These are phyloP conservation scores for Termitomyces sp. DNA, from an alignment of 768 basidiomycete species.

Conservation along the genomic window DNA sequence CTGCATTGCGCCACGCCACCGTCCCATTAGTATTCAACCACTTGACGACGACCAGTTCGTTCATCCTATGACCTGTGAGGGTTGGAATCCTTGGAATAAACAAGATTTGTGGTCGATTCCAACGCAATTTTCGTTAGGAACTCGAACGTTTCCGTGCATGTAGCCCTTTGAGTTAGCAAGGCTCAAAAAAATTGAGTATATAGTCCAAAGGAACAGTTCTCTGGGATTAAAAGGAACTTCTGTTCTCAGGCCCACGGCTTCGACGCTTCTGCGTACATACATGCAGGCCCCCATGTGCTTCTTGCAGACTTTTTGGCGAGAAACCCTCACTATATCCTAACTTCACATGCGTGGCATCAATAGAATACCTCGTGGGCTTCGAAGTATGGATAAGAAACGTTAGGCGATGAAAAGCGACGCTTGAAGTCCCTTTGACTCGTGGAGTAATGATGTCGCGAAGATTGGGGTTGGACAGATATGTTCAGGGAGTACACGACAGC, in stretches of 20 bases:
- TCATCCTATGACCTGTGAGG: neutral
- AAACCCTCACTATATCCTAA: neutral
- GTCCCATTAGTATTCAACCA: neutral
- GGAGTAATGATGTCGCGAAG: neutral
- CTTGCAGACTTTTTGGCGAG: too few species aligned
- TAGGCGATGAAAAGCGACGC: neutral
- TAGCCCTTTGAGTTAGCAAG: neutral
- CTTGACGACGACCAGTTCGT: too few species aligned
- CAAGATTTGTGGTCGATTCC: neutral
- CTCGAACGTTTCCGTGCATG: neutral
- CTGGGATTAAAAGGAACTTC: neutral
- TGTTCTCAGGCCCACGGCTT: neutral
- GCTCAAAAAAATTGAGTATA: neutral
- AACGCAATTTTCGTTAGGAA: neutral
- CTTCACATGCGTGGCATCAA: neutral
- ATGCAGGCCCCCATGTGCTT: too few species aligned
- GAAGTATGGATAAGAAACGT: neutral
- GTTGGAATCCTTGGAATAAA: neutral
- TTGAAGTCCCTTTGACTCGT: too few species aligned
- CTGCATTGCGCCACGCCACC: neutral
- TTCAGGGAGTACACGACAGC: too few species aligned
- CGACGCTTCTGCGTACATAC: neutral
- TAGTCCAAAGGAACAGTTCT: neutral
- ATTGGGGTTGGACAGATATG: too few species aligned
- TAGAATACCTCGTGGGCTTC: neutral